Base-by-base conservation (phyloP, 1,284 basidiomycete species). In the Farysia itapuensis region DNA sequence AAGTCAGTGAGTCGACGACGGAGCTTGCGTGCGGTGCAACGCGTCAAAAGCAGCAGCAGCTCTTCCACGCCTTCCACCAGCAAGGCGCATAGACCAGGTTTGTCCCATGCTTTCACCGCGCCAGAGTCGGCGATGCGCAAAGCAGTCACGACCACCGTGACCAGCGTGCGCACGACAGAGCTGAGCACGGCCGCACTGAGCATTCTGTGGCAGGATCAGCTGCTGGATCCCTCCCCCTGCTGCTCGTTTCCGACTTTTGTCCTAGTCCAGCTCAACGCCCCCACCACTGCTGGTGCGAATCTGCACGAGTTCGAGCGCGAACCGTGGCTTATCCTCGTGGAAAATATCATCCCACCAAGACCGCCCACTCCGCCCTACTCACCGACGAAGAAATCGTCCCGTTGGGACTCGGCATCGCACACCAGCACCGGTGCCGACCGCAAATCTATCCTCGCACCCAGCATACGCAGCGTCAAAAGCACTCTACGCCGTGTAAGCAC, bases 361-460 rank as follows among this genome's bases (percentile, higher is more conserved):
- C 64, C 64, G 2, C 48, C 59, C 1, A 56, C 52, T 1, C 59
- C 59, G 11, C 36, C 49, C 5, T 12, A 11, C 21, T 12, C 18
- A 5, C 8, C 34, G 15, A 22, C 16, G 13, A 11, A 14, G 0
- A 22, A 19, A 9, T 5, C 15, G 7, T 20, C 18, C 6, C 14
- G 26, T 5, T n/a, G 33, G 29, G 42, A 19, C 13, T 32, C 32
- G n/a, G 35, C 24, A 25, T 2, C 29, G 39, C n/a, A n/a, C n/a
- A 40, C 21, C 11, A 16, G 22, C 4, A 28, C 29, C 23, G 12
- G 26, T 11, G 35, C 28, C 12, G 51, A 57, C 16, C 43, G 43
- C 8, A 35, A 21, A n/a, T 49, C 44, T 31, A 33, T 65, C 33
- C 60, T 64, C 24, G 56, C 60, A 3, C 60, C 60, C 5, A 60